Percentiles rank a stretch among this genome's conserved stretches.
These are phyloP conservation scores for Rhododendron ovatum DNA, from an alignment of 148 eudicot genomes.

Conservation along the genomic window DNA sequence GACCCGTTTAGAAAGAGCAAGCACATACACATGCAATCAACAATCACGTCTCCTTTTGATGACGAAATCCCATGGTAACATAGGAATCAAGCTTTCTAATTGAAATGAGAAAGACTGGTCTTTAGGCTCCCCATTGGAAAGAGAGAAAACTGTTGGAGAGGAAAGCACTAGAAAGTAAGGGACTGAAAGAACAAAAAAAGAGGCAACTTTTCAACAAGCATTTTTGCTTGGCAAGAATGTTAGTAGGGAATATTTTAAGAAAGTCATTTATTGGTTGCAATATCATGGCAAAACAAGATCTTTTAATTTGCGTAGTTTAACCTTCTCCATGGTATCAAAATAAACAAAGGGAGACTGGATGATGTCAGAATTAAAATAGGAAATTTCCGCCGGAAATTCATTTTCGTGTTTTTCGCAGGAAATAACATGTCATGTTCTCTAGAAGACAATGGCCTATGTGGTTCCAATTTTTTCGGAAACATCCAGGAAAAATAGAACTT, in stretches of 20 bases:
- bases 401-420: neutral
- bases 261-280: neutral
- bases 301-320: neutral
- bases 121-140: neutral
- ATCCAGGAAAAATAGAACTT: neutral
- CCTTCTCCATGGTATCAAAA: neutral
- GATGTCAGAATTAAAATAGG: neutral
- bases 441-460: neutral
- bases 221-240: neutral
- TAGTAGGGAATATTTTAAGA: neutral
- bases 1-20: neutral
- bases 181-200: neutral
- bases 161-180: neutral
- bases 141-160: neutral
- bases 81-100: neutral
- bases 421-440: neutral
- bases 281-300: neutral
- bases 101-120: neutral
- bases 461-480: neutral
- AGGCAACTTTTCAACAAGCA: neutral
- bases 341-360: neutral
- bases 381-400: neutral
- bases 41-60: neutral
- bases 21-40: neutral
- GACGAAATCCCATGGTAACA: neutral